Base-by-base conservation (phyloP, 805 yeast species). In the Saturnispora hagleri region DNA sequence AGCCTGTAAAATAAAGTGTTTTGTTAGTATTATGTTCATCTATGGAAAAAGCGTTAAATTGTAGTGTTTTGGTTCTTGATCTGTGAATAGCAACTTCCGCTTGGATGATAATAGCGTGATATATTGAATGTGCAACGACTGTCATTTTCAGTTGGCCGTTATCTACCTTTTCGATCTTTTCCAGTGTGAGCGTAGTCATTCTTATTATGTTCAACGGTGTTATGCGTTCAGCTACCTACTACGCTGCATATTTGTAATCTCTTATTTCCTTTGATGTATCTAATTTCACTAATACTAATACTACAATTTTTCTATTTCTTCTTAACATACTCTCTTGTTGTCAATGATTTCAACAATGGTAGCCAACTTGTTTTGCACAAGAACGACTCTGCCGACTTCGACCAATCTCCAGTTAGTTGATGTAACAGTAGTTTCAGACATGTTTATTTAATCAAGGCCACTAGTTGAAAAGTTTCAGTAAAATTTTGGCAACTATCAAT, bases 361-460 rank as follows among this genome's bases (percentile, higher is more conserved):
- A 69, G 98, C 99, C 72, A 93, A 83, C 77, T 89, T 87, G 69
- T 88, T 87, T 84, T 82, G 81, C 73, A 91, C 73, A 72, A 91
- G 85, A 74, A 90, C 96, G 73, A 93, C 87, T 81, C 99, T 96
- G 76, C 99, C 99, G 73, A 90, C 87, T 83, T 91, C 97, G 75
- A 93, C 99, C 72, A 82, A 83, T 87, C 97, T 89, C 98, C 98
- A 93, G 91, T 87, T 87, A 75, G 96, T 80, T 74, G 96, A 87
- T 81, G 88, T 86, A 75, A 93, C 93, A 73, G 59, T 58, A 54
- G 69, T 54, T 61, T 63, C 65, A 58, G 87, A 81, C 87, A 82
- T 80, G 69, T 67, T 69, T 64, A 53, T 20, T 48, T 17, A 31
- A 43, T 20, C 24, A 15, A 34, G 20, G 43, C 33, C 22, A 35